Evolutionary conservation across 2,329 filamentous ascomycete species (phyloP).

Genomic region (Mariannaea elegans): DNA sequence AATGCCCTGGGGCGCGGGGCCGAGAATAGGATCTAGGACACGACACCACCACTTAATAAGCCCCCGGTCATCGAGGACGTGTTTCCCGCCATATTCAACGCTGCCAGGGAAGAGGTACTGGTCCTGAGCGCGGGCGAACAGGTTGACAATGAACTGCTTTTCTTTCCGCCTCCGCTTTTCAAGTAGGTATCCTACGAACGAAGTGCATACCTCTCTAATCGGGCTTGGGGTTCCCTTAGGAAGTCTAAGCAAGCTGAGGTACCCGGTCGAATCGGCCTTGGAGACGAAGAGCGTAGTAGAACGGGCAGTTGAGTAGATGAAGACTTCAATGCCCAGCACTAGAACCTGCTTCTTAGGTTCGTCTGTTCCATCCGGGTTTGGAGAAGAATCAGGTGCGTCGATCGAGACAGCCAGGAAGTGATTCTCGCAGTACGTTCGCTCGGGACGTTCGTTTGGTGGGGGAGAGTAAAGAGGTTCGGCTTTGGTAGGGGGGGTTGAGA

Average conservation of each 20-base stretch:
- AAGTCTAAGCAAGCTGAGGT: constrained; percentile 72
- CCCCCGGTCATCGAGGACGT: constrained; percentile 89
- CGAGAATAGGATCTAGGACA: constrained; percentile 80
- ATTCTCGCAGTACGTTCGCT: constrained; percentile 85
- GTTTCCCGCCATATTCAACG: constrained; percentile 83
- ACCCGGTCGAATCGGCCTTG: constrained; percentile 96
- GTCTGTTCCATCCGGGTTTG: constrained; percentile 38
- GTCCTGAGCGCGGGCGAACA: constrained; percentile 91
- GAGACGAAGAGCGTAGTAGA: constrained; percentile 92
- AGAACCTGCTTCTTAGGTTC: constrained; percentile 62
- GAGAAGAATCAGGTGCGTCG: constrained; percentile 32
- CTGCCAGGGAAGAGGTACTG: constrained; percentile 97
- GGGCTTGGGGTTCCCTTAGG: constrained; percentile 74
- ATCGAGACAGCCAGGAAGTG: constrained; percentile 74
- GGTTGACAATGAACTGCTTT: constrained; percentile 79
- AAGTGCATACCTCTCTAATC: constrained; percentile 75
- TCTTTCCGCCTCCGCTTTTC: constrained; percentile 70
- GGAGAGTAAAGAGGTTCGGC: constrained; percentile 82
- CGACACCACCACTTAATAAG: constrained; percentile 97
- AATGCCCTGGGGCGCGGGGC: constrained; percentile 50
- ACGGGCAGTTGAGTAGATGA: constrained; percentile 83
- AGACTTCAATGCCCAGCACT: constrained; percentile 84
- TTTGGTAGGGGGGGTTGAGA: constrained; percentile 83
- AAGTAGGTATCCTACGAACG: constrained; percentile 81
- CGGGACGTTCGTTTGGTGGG: constrained; percentile 74